Evolutionary conservation across 257 asterid genomes (phyloP).

Genomic region (Capsicum baccatum): DNA sequence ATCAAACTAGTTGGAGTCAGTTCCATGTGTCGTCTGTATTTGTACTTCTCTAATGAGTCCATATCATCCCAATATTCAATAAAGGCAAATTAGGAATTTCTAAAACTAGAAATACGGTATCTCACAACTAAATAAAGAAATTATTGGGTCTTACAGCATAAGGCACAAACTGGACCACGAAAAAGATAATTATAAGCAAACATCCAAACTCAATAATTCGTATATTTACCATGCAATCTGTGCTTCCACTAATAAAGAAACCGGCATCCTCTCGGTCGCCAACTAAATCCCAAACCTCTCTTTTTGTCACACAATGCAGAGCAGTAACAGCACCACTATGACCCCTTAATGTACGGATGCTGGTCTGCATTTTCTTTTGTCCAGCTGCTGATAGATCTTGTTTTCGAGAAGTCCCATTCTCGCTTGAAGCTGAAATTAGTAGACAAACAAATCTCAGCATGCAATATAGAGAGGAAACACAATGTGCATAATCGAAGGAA

Average conservation of each 20-base stretch:
- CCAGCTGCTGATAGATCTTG: conserved; percentile 71
- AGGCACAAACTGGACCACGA: neutral
- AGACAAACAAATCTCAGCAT: conserved; percentile 32
- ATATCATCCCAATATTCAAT: neutral
- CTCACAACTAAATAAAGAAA: neutral
- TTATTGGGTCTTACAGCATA: conserved; percentile 14
- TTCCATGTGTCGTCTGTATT: conserved; percentile 3
- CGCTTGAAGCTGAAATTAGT: conserved; percentile 53
- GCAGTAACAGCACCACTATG: conserved; percentile 93
- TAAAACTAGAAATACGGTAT: conserved; percentile 6
- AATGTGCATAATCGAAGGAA: conserved; percentile 26
- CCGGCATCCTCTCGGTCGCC: conserved; percentile 99
- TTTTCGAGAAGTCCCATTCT: conserved; percentile 66
- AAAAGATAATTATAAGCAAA: neutral
- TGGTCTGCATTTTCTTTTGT: conserved; percentile 85
- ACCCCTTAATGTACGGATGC: conserved; percentile 85
- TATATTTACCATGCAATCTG: conserved; percentile 76
- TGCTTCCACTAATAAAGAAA: conserved; percentile 93
- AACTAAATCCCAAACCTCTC: conserved; percentile 95
- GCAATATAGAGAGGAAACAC: conserved; percentile 34
- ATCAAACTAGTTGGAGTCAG: neutral
- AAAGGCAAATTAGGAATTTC: neutral
- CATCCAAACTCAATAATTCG: conserved; percentile 25
- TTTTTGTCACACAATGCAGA: conserved; percentile 89
- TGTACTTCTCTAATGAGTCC: neutral